phyloP scores from a whole-genome alignment of 1,284 basidiomycete genomes.

The Austropuccinia psidii region DNA sequence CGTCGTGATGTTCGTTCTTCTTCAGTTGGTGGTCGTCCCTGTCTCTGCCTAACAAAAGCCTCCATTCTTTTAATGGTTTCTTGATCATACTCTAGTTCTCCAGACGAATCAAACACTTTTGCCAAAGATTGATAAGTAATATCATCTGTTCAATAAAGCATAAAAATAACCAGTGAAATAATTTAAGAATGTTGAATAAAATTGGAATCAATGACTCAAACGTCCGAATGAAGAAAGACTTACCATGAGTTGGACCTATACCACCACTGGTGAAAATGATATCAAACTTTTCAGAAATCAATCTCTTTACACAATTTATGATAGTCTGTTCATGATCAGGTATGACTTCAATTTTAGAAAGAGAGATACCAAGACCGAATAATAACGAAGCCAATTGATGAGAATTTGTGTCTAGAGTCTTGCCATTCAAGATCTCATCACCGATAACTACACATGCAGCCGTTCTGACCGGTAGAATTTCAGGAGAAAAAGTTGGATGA shows the following conservation, averaged over 20 bases:
- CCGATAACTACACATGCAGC: conserved; percentile 68
- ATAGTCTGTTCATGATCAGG: conserved; percentile 83
- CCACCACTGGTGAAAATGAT: conserved; percentile 79
- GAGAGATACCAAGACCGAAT: conserved; percentile 74
- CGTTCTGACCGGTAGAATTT: conserved; percentile 54
- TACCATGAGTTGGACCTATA: conserved; percentile 54
- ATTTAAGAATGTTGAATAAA: not conserved
- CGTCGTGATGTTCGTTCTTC: conserved; percentile 65
- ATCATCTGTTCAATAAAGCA: conserved; percentile 51
- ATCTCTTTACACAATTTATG: conserved; percentile 70
- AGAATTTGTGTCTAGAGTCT: conserved; percentile 78
- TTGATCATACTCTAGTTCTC: conserved; percentile 61
- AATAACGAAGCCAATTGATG: conserved; percentile 57
- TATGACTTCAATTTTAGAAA: conserved; percentile 77
- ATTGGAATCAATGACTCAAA: not conserved
- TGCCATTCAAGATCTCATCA: conserved; percentile 76
- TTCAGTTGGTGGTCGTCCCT: conserved; percentile 48
- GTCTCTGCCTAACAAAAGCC: conserved; percentile 50
- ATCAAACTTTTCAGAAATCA: conserved; percentile 61
- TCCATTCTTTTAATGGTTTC: conserved; percentile 75
- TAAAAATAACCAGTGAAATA: not conserved
- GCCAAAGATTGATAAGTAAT: conserved; percentile 83
- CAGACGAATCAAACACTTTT: conserved; percentile 60
- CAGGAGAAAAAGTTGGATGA: conserved; percentile 56
- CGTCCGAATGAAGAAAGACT: not conserved